Base-by-base conservation (phyloP, 2,329 filamentous ascomycete species). In the Seiridium unicorne region DNA sequence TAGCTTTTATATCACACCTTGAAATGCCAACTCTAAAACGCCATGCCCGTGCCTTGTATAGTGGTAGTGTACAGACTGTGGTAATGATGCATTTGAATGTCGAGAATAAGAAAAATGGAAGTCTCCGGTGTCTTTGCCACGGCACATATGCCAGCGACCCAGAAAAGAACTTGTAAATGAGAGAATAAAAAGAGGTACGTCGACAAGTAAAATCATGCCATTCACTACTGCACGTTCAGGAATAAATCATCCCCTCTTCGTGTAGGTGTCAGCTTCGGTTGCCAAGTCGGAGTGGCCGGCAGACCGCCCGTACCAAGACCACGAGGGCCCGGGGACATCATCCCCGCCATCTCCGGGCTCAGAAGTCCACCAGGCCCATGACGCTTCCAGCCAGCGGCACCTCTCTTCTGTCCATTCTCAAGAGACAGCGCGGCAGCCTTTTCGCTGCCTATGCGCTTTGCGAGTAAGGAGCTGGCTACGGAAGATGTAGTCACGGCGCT, bases 241-340 rank as follows among this genome's bases (percentile, higher is more conserved):
- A 83, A 88, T 61, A 91, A 68, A 69, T 91, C 87, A 34, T 88
- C 84, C 0, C 89, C 89, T 54, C 85, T 80, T 62, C 87, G 77
- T 60, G 85, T 87, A 3, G 89, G 89, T 51, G 89, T 91, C 66
- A 91, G 68, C 64, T 81, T 83, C 3, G 88, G 88, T 65, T 86
- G 78, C 86, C 87, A 89, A 1, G 80, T 80, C 0, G 86, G 85
- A 44, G 81, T 83, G 42, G 71, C 72, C 1, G 81, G 80, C 47
- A 80, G 67, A 34, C 63, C 64, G 18, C 67, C 66, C 6, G 61
- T 66, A 10, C 55, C 55, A 38, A 35, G 61, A 61, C 51, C 58
- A 5, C 49, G 49, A n/a, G 32, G 31, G 9, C 49, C 64, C 7
- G 68, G 63, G 3, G 69, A 68, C 44, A 58, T 55, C 35, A 68